Conservation (phyloP, 1,284 basidiomycete genomes). For the Puccinia horiana region DNA sequence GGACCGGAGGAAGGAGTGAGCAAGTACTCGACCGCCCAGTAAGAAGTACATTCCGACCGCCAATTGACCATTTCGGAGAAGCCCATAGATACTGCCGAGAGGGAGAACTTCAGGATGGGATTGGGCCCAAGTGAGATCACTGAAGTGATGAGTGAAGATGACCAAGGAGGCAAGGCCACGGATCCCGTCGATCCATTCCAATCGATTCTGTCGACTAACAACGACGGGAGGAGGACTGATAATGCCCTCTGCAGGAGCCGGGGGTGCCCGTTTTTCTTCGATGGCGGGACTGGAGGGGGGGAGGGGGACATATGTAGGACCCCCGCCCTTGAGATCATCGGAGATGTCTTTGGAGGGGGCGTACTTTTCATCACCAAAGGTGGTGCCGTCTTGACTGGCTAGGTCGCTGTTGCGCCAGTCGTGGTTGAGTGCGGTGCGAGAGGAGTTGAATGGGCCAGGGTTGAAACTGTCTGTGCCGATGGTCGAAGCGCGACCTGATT, state of each 20-base stretch:
- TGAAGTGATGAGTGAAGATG: conserved; percentile 60
- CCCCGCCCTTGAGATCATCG: conserved; percentile 51
- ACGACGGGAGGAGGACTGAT: conserved; percentile 54
- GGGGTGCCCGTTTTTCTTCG: conserved; percentile 50
- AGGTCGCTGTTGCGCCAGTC: conserved; percentile 57
- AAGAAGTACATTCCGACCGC: conserved; percentile 59
- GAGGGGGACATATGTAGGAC: conserved; percentile 50
- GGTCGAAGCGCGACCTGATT: conserved; percentile 56
- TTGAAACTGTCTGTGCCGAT: conserved; percentile 55
- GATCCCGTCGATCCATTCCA: conserved; percentile 60
- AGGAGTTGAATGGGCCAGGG: conserved; percentile 54
- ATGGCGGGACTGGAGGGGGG: conserved; percentile 55
- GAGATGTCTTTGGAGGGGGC: conserved; percentile 52
- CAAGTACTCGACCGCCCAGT: conserved; percentile 59
- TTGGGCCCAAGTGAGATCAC: conserved; percentile 59
- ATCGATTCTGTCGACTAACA: conserved; percentile 56
- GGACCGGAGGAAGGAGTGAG: conserved; percentile 59
- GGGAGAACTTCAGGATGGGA: conserved; percentile 57
- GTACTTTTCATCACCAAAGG: conserved; percentile 49
- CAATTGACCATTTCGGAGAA: conserved; percentile 58
- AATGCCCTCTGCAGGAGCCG: conserved; percentile 40
- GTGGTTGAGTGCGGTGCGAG: conserved; percentile 57
- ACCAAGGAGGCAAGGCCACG: conserved; percentile 59
- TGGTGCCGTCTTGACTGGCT: conserved; percentile 57
- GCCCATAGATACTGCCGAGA: conserved; percentile 57